These are phyloP conservation scores for Cunninghamia lanceolata DNA, from an alignment of 75 land plant genomes.

Conservation along the genomic window DNA sequence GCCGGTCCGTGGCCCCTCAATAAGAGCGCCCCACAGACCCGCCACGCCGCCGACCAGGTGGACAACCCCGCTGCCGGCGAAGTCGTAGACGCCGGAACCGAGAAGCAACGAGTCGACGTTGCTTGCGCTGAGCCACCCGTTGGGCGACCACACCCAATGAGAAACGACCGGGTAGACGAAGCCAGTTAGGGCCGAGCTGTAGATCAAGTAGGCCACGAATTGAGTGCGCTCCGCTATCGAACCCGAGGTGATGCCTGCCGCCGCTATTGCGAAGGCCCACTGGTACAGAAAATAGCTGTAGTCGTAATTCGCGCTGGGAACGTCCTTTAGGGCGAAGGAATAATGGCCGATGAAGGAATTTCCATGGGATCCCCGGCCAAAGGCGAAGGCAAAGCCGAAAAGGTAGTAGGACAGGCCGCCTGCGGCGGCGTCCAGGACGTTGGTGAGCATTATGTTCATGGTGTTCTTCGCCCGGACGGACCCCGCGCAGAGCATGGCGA, in stretches of 20 bases:
- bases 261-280: conserved; percentile 81
- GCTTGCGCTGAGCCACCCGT: conserved; percentile 47
- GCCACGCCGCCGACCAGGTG: conserved; percentile 44
- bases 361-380: conserved; percentile 38
- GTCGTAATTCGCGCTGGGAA: conserved; percentile 29
- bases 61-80: conserved; percentile 36
- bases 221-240: conserved; percentile 78
- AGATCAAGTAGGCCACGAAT: conserved; percentile 68
- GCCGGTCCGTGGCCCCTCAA: conserved; percentile 34
- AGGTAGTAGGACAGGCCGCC: conserved; percentile 70
- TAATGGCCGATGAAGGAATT: conserved; percentile 67
- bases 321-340: conserved; percentile 41
- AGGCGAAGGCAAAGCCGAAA: conserved; percentile 73
- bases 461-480: conserved; percentile 76
- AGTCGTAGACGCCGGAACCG: conserved; percentile 29
- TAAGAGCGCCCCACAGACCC: conserved; percentile 32
- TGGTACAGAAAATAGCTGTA: conserved; percentile 72
- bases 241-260: conserved; percentile 69
- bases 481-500: conserved; percentile 83
- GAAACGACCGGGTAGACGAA: conserved; percentile 78
- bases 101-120: conserved; percentile 22
- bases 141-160: conserved; percentile 59
- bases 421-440: conserved; percentile 74
- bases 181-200: conserved; percentile 62
- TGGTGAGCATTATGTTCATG: conserved; percentile 83